phyloP scores from a whole-genome alignment of 1,139 yeast species.

The Yamadazyma epiphylla region DNA sequence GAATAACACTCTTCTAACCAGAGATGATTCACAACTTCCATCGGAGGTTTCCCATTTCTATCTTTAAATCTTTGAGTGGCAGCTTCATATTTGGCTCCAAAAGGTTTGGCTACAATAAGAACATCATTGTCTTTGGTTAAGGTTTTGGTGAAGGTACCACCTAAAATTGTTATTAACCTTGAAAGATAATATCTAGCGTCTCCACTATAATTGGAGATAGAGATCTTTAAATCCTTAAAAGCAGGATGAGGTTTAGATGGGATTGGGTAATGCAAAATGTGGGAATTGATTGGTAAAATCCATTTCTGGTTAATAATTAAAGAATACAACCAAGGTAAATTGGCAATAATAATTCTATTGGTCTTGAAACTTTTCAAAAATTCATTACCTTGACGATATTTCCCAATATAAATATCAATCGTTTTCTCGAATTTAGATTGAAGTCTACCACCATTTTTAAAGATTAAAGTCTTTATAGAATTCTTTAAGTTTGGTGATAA shows the following conservation, averaged over 20 bases:
- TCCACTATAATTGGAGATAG: conserved; percentile 81
- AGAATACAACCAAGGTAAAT: conserved; percentile 70
- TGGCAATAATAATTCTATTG: conserved; percentile 50
- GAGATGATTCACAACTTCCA: conserved; percentile 64
- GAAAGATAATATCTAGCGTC: conserved; percentile 74
- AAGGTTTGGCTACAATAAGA: conserved; percentile 62
- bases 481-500: conserved; percentile 26
- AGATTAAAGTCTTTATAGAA: conserved; percentile 25
- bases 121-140: conserved; percentile 67
- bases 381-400: conserved; percentile 55
- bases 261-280: conserved; percentile 70
- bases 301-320: conserved; percentile 55
- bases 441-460: conserved; percentile 30
- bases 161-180: conserved; percentile 60
- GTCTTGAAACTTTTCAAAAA: conserved; percentile 24
- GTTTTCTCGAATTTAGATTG: conserved; percentile 16
- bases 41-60: conserved; percentile 26
- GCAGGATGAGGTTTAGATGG: conserved; percentile 51
- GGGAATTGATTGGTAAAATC: conserved; percentile 51
- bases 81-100: conserved; percentile 73
- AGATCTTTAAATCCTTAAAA: conserved; percentile 50
- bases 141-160: conserved; percentile 74
- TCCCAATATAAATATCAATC: conserved; percentile 65
- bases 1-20: conserved; percentile 89
- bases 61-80: conserved; percentile 57